A percentile compares a stretch with the other conserved stretches of the same genome.
Conservation (phyloP, 2,329 filamentous ascomycete genomes). For the Apiospora kogelbergensis region DNA sequence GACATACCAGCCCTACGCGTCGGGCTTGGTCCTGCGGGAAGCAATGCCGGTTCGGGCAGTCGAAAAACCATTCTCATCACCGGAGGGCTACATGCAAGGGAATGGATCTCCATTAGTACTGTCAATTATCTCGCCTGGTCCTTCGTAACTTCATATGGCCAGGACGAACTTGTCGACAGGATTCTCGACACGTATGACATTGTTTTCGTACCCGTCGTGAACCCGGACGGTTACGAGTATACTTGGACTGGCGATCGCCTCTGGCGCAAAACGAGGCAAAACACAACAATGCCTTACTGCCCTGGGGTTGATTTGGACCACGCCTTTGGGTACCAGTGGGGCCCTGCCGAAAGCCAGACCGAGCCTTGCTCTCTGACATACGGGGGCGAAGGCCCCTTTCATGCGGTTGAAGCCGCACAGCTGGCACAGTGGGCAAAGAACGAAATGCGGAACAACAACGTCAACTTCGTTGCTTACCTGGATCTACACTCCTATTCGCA, state of each 20-base stretch:
- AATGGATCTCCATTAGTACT: conserved; percentile 94
- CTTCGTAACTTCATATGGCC: conserved; percentile 80
- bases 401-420: conserved; percentile 73
- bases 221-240: conserved; percentile 93
- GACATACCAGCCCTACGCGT: conserved; percentile 82
- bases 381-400: conserved; percentile 78
- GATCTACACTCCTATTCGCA: conserved; percentile 96
- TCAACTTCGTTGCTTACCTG: conserved; percentile 78
- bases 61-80: conserved; percentile 79
- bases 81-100: conserved; percentile 87
- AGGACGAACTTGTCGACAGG: conserved; percentile 68
- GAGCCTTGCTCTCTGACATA: conserved; percentile 94
- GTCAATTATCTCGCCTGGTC: conserved; percentile 90
- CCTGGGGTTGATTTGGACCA: conserved; percentile 87
- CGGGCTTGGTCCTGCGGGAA: conserved; percentile 49
- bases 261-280: conserved; percentile 92
- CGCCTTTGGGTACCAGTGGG: conserved; percentile 83
- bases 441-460: conserved; percentile 68
- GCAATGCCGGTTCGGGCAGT: conserved; percentile 38
- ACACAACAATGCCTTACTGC: conserved; percentile 80
- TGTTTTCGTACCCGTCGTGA: conserved; percentile 83
- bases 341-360: conserved; percentile 60
- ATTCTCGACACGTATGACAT: conserved; percentile 84
- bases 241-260: conserved; percentile 89
- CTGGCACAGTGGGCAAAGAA: conserved; percentile 83